Conservation (phyloP, 352 stramenopile genomes). For the Phytophthora nicotianae region DNA sequence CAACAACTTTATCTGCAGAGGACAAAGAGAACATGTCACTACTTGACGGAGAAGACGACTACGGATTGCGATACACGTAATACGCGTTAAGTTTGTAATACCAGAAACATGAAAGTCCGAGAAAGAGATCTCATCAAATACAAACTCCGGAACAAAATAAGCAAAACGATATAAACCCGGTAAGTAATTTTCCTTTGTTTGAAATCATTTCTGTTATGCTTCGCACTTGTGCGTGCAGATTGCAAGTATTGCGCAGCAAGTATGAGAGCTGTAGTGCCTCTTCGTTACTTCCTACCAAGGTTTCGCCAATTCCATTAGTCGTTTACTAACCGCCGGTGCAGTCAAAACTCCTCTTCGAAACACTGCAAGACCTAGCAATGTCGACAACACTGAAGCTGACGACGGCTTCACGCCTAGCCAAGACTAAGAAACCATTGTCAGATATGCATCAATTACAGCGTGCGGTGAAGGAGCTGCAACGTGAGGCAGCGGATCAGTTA, state of each 20-base stretch:
- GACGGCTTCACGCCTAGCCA: slow-evolving; percentile 67
- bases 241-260: no score
- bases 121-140: slow-evolving; percentile 25
- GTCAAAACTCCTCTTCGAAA: slow-evolving; percentile 29
- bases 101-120: slow-evolving; percentile 19
- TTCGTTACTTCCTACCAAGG: slow-evolving; percentile 19
- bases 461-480: slow-evolving; percentile 78
- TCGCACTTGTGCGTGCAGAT: no score
- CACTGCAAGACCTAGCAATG: slow-evolving; percentile 26
- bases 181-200: not conserved
- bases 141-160: slow-evolving; percentile 21
- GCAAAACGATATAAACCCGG: slow-evolving; percentile 18
- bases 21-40: slow-evolving; percentile 86
- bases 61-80: slow-evolving; percentile 78
- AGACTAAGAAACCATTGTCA: slow-evolving; percentile 80
- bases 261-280: not conserved
- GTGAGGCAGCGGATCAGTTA: slow-evolving; percentile 74
- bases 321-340: slow-evolving; percentile 25
- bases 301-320: slow-evolving; percentile 6
- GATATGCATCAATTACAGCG: slow-evolving; percentile 85
- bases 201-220: no score
- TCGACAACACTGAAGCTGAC: slow-evolving; percentile 52
- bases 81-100: slow-evolving; percentile 15
- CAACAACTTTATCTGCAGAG: slow-evolving; percentile 80
- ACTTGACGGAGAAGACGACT: slow-evolving; percentile 71